Conservation (phyloP, 2,329 filamentous ascomycete species). For the Mollisiaceae sp. region DNA sequence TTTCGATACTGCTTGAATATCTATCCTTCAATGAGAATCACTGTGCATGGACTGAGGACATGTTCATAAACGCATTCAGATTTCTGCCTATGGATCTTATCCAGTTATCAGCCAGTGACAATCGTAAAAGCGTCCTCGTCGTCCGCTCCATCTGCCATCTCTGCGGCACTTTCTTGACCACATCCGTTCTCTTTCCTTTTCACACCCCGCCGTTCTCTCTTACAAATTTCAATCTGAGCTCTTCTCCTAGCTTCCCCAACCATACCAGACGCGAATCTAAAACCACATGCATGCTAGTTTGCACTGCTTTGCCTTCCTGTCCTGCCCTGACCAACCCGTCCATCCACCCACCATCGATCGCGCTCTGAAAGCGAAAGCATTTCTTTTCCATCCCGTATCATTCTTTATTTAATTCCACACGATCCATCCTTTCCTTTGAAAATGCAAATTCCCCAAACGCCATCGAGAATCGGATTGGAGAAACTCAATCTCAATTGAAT, state of each 20-base stretch:
- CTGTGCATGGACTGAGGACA: not conserved
- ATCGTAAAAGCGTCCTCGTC: conserved; percentile 9
- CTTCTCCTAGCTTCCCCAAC: no score
- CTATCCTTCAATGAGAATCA: not conserved
- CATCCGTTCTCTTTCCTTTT: not conserved
- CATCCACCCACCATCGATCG: conserved; percentile 1
- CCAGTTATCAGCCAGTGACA: conserved; percentile 8
- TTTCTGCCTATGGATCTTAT: conserved; percentile 11
- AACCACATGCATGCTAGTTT: not conserved
- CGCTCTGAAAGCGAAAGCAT: not conserved
- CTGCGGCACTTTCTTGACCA: not conserved
- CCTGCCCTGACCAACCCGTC: not conserved
- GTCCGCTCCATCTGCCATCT: not conserved
- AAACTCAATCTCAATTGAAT: conserved; percentile 6
- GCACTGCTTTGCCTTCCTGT: not conserved
- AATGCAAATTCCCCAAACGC: conserved; percentile 11
- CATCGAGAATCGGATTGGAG: conserved; percentile 2
- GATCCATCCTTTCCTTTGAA: conserved; percentile 6
- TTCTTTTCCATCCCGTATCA: not conserved
- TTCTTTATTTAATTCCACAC: conserved; percentile 10
- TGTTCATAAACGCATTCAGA: conserved; percentile 14
- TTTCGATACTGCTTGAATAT: not conserved
- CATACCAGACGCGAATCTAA: not conserved
- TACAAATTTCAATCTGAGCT: not conserved
- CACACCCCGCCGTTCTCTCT: not conserved